phyloP scores from a whole-genome alignment of 805 yeast genomes.

The Candida silvatica region DNA sequence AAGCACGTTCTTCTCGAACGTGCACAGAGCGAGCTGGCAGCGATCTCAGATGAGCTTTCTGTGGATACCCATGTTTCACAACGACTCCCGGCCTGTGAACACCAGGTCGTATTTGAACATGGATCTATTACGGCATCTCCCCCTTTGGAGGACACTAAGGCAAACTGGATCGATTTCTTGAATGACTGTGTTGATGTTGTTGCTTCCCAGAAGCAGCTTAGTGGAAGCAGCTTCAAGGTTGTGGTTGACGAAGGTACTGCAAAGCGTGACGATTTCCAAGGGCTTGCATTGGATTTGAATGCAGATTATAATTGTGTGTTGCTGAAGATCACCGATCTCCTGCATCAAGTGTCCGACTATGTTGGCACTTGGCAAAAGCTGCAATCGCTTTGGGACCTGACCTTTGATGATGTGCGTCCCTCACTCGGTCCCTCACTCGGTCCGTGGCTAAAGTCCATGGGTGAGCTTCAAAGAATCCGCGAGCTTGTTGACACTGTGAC shows the following conservation, averaged over 20 bases:
- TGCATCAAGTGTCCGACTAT: slow-evolving; percentile 27
- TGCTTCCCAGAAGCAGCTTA: slow-evolving; percentile 18
- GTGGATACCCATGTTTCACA: not conserved
- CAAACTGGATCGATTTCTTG: slow-evolving; percentile 15
- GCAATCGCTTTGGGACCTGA: slow-evolving; percentile 53
- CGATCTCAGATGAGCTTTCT: slow-evolving; percentile 4
- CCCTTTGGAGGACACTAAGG: slow-evolving; percentile 29
- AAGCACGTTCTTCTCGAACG: slow-evolving; percentile 20
- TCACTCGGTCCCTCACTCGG: slow-evolving; percentile 26
- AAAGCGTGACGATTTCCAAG: not conserved
- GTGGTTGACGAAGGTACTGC: not conserved
- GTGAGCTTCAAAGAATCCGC: slow-evolving; percentile 23
- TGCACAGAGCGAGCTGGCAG: slow-evolving; percentile 10
- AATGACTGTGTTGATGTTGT: slow-evolving; percentile 19
- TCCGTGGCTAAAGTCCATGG: slow-evolving; percentile 40
- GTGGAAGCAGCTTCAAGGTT: slow-evolving; percentile 16
- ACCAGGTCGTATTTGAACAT: slow-evolving; percentile 27
- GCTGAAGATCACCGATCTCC: slow-evolving; percentile 24
- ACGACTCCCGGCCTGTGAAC: slow-evolving; percentile 16
- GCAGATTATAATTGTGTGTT: slow-evolving; percentile 16
- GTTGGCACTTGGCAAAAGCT: slow-evolving; percentile 43
- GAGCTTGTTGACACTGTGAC: slow-evolving; percentile 34
- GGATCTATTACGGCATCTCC: slow-evolving; percentile 32
- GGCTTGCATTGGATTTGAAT: not conserved
- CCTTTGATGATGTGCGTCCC: slow-evolving; percentile 30